A percentile compares a stretch with the other conserved stretches of the same genome.
Conservation (phyloP, 139 green algal species). For the Ulvella scutata region DNA sequence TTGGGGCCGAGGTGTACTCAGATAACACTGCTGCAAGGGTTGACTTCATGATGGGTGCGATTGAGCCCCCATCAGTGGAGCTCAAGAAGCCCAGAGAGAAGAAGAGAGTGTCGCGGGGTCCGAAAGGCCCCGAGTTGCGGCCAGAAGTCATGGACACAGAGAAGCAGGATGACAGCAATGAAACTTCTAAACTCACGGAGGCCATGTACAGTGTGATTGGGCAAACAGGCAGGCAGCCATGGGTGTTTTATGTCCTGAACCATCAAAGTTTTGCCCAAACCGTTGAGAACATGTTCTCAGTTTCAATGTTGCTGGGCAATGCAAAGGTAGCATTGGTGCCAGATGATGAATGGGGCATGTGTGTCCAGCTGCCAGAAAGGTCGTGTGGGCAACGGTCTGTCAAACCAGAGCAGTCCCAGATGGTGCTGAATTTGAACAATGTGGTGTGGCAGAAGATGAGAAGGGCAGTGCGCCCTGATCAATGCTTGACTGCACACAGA, state of each 20-base stretch:
- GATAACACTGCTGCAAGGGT: too few relatives aligned
- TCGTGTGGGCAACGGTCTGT: neutral
- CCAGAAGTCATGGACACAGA: slow-evolving; percentile 1
- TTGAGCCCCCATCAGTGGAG: neutral
- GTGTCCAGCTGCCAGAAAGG: neutral
- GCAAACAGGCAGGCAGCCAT: neutral
- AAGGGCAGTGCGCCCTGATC: neutral
- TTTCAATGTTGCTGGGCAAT: neutral
- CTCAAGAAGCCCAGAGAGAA: neutral
- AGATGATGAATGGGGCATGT: slow-evolving; percentile 3
- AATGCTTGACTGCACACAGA: neutral
- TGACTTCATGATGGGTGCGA: neutral
- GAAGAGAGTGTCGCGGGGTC: too few relatives aligned
- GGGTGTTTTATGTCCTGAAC: neutral
- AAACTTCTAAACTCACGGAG: neutral
- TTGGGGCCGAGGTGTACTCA: too few relatives aligned
- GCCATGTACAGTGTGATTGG: neutral
- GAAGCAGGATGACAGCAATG: neutral
- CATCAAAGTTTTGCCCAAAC: neutral
- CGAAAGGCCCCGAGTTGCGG: neutral
- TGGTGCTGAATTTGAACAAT: neutral
- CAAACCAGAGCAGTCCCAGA: neutral
- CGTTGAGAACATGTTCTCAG: neutral
- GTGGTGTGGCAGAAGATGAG: neutral
- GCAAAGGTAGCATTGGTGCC: neutral